Evolutionary conservation across 2,329 filamentous ascomycete genomes (phyloP), one percentile per base, ranked within the genome.

Genomic region (Aureobasidium mangrovei): DNA sequence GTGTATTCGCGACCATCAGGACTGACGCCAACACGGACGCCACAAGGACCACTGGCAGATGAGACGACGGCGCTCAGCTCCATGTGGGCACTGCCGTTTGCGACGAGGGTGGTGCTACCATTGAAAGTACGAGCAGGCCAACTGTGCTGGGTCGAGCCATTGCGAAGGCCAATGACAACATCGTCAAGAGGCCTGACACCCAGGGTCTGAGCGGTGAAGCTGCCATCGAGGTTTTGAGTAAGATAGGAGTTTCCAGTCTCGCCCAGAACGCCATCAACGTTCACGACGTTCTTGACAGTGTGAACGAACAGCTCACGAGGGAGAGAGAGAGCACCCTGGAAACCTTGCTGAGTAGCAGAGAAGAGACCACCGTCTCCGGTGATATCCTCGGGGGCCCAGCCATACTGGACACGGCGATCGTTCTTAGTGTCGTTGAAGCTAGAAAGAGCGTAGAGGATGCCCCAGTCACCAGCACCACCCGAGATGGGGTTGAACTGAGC

Each of bases 381-480:
- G 51, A 70, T 65, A 55, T 75, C 73, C 53, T 76, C 73, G 4
- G 67, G 69, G 2, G 70, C 66, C 73, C 73, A 76, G 4, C 71
- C 73, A 66, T 71, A 75, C 52, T 74, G 72, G 12, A 76, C 69
- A 42, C 73, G 71, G 24, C 73, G 69, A 58, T 74, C 67, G 63
- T 74, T 69, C 68, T 75, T 76, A 29, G 71, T 70, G 59, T 76
- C 73, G 58, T 72, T 69, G 68, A 76, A 75, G 58, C 69, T 72
- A 5, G 70, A 72, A 3, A 75, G 65, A 4, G 73, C 73, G 55
- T 76, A 76, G 4, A 70, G 65, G 4, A 70, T 61, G 48, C 72
- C 73, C 60, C 71, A 75, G 57, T 75, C 73, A 4, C 66, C 70
- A 18, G 68, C 67, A 41, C 72, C 72, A 28, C 72, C 72, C 26